Evolutionary conservation across 805 yeast genomes (phyloP).

Genomic region (Lipomyces kockii): DNA sequence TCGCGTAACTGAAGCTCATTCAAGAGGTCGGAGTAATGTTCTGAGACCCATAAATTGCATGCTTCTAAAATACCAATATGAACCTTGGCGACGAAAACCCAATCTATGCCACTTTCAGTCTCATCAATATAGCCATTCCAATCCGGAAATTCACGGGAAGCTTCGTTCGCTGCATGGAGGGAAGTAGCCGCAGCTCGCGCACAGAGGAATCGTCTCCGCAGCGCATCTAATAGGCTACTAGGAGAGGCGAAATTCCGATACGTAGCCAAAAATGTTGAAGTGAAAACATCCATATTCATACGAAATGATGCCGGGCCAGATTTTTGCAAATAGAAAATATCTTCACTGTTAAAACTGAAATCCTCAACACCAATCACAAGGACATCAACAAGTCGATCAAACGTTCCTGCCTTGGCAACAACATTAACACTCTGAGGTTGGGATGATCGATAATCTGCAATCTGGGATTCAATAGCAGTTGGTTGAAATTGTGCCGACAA

Average conservation of each 20-base stretch:
- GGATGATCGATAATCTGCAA: conserved; percentile 16
- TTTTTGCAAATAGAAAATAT: conserved; percentile 22
- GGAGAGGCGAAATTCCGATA: conserved; percentile 71
- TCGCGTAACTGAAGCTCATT: conserved; percentile 66
- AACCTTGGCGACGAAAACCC: conserved; percentile 71
- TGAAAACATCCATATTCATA: conserved; percentile 67
- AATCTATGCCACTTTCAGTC: conserved; percentile 59
- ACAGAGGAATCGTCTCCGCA: conserved; percentile 62
- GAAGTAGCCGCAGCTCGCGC: conserved; percentile 66
- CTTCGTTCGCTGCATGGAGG: conserved; percentile 43
- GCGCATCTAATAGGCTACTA: conserved; percentile 54
- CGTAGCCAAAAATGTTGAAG: conserved; percentile 71
- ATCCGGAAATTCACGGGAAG: conserved; percentile 39
- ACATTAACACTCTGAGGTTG: conserved; percentile 48
- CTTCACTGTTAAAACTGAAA: conserved; percentile 49
- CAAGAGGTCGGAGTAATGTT: conserved; percentile 75
- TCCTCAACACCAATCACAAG: conserved; percentile 71
- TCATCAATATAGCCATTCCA: conserved; percentile 40
- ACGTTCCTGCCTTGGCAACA: conserved; percentile 67
- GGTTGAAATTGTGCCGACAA: conserved; percentile 39
- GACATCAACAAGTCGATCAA: conserved; percentile 78
- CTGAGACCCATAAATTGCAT: conserved; percentile 67
- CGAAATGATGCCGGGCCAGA: conserved; percentile 45
- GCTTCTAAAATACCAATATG: conserved; percentile 84
- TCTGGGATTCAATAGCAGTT: conserved; percentile 18